Percentiles rank a stretch among this genome's conserved stretches.
Evolutionary conservation across 2,329 filamentous ascomycete genomes (phyloP).

Genomic region (Emydomyces testavorans): DNA sequence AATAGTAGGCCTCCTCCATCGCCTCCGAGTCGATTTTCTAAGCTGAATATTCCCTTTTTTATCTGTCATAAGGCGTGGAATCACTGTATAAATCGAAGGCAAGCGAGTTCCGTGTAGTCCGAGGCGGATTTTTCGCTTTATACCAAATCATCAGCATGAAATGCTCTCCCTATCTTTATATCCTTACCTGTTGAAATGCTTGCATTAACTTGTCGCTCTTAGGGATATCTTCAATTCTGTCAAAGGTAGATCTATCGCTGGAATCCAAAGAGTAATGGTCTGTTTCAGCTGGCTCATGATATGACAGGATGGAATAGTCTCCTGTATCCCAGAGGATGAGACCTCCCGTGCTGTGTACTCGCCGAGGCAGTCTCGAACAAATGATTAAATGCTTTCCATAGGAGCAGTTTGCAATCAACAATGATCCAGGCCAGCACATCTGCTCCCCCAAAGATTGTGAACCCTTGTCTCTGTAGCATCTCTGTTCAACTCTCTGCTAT

Average conservation of each 20-base stretch:
- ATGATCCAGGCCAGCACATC: not conserved
- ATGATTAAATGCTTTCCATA: conserved; percentile 36
- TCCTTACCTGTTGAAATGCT: conserved; percentile 39
- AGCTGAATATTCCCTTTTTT: conserved; percentile 32
- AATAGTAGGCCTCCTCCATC: conserved; percentile 3
- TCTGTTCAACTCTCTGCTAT: conserved; percentile 43
- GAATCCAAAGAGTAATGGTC: conserved; percentile 22
- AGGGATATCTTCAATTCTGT: conserved; percentile 12
- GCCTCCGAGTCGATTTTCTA: conserved; percentile 8
- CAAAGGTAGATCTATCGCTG: not conserved
- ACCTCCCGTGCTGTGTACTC: conserved; percentile 45
- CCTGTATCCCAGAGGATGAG: conserved; percentile 54
- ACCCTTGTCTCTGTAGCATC: conserved; percentile 53
- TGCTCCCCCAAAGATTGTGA: conserved; percentile 47
- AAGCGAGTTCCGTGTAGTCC: conserved; percentile 45
- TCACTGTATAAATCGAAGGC: conserved; percentile 44
- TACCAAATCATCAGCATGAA: not conserved
- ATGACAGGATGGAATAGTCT: conserved; percentile 45
- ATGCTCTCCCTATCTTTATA: no score
- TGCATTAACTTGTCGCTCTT: conserved; percentile 39
- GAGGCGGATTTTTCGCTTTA: conserved; percentile 45
- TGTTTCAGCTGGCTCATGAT: conserved; percentile 28
- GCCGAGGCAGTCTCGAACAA: conserved; percentile 48
- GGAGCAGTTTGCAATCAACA: not conserved
- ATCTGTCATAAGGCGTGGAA: conserved; percentile 41